Evolutionary conservation across 2,329 filamentous ascomycete genomes (phyloP), one percentile per base, ranked within the genome.

Genomic region (Cercospora sp.): DNA sequence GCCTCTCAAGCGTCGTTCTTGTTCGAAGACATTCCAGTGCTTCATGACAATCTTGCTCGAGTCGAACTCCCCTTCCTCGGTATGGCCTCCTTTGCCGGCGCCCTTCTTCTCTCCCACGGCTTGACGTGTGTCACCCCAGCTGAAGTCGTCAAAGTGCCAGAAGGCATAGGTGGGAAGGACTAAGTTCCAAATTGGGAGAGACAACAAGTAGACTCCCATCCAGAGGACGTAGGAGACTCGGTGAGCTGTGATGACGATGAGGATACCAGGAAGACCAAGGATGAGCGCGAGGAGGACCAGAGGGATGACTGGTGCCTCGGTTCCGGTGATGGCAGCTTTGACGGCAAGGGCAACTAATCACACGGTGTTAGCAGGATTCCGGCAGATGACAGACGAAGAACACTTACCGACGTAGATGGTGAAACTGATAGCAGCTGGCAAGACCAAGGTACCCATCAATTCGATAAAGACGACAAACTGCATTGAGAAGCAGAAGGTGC

Each of bases 101-200:
- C 94, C 95, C 84, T 94, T 94, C 13, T 88, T 90, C 77, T 97
- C 94, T 30, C 94, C 94, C 0, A 90, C 92, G 48, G 94, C 97
- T 87, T 98, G 97, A 70, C 95, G 89, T 65, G 95, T 99, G 72
- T 99, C 96, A 76, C 95, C 95, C 95, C 95, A 99, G 66, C 92
- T 97, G 85, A 99, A 99, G 83, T 99, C 95, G 79, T 99, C 95
- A 79, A 99, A 99, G 83, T 99, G 98, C 95, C 95, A 99, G 85
- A 94, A 99, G 3, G 95, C 91, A 78, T 99, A 99, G 7, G 88
- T 88, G 0, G 95, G 95, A 8, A 99, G 88, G 42, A 99, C 86
- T 79, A 99, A 97, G 81, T 99, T 99, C 95, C 95, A 99, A 67
- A 99, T 87, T 0, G 96, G 96, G 1, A 99, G 88, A 0, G 95